Conservation (phyloP, 164 flowering plant species). For the Liriodendron chinense region DNA sequence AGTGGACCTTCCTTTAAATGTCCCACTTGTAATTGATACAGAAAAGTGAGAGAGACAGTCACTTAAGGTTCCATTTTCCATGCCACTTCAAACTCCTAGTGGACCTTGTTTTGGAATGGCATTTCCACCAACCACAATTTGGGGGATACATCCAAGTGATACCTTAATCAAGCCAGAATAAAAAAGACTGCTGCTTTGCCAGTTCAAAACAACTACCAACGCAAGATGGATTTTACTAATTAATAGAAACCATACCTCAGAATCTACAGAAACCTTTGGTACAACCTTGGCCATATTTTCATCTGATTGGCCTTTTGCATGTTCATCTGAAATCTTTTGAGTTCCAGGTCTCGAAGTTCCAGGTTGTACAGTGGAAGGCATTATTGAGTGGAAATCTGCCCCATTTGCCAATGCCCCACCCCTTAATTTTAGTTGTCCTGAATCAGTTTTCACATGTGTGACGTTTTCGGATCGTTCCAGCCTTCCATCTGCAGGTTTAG, state of each 20-base stretch:
- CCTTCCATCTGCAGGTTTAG: slow-evolving; percentile 58
- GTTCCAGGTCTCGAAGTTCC: slow-evolving; percentile 43
- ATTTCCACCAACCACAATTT: too few relatives aligned
- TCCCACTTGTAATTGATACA: too few relatives aligned
- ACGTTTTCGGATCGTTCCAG: slow-evolving; percentile 49
- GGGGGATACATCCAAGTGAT: too few relatives aligned
- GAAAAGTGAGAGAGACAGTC: too few relatives aligned
- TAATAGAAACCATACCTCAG: slow-evolving; percentile 55
- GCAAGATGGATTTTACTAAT: too few relatives aligned
- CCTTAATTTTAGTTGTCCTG: slow-evolving; percentile 46
- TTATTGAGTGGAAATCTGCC: slow-evolving; percentile 37
- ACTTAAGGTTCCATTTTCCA: too few relatives aligned
- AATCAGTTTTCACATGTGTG: slow-evolving; percentile 43
- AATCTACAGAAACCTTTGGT: slow-evolving; percentile 41
- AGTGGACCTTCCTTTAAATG: too few relatives aligned
- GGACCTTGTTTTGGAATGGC: too few relatives aligned
- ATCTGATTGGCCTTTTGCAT: slow-evolving; percentile 40
- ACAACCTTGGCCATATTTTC: slow-evolving; percentile 47
- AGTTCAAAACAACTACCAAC: too few relatives aligned
- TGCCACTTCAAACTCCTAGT: too few relatives aligned
- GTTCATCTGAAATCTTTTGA: slow-evolving; percentile 57
- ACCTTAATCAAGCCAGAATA: too few relatives aligned
- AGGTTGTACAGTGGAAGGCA: slow-evolving; percentile 28
- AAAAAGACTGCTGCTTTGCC: too few relatives aligned
- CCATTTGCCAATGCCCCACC: slow-evolving; percentile 44